Base-by-base conservation (phyloP, 2,329 filamentous ascomycete genomes). In the Pestalotiopsis sp. region DNA sequence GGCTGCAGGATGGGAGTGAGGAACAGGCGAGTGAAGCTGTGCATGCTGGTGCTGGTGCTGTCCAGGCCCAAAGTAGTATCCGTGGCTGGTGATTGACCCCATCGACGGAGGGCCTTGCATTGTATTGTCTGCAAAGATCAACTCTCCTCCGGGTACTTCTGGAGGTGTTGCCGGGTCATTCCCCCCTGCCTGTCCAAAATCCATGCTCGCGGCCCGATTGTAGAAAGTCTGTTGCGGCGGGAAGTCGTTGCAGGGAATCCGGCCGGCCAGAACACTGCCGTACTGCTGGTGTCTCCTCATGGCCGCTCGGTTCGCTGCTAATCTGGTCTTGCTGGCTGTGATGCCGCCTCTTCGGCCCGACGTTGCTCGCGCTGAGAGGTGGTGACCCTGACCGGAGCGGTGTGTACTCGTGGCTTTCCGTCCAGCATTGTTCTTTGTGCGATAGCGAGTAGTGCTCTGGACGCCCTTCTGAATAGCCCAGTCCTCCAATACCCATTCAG, bases 401-500 rank as follows among this genome's bases (percentile, higher is more conserved):
- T 56, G 52, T 65, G 68, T 45, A 61, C 68, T 64, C 13, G 67
- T 36, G n/a, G 66, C 57, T 45, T 74, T 72, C 20, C 73, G 66
- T 60, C 78, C 74, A 69, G 81, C 75, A 69, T 81, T 81, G 31
- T 75, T 78, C 73, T 90, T 91, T 17, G 45, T 17, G 72, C 92
- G 89, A 78, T 93, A 94, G 72, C 91, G 84, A 1, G 95, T 98
- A 0, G 95, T 98, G 69, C 93, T 95, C 79, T 94, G 90, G 64
- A 98, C 92, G 31, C 93, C 93, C 27, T 91, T 82, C 23, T 81
- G 80, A 40, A 93, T 82, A 0, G 93, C 93, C 78, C 91, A 90
- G 1, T 89, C 83, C 45, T 91, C 90, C 31, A 98, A 83, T 58
- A 90, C 87, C 95, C 95, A 98, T 78, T 92, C 89, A 63, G 87